Evolutionary conservation across 1,284 basidiomycete genomes (phyloP).

Genomic region (Mycena sp.): DNA sequence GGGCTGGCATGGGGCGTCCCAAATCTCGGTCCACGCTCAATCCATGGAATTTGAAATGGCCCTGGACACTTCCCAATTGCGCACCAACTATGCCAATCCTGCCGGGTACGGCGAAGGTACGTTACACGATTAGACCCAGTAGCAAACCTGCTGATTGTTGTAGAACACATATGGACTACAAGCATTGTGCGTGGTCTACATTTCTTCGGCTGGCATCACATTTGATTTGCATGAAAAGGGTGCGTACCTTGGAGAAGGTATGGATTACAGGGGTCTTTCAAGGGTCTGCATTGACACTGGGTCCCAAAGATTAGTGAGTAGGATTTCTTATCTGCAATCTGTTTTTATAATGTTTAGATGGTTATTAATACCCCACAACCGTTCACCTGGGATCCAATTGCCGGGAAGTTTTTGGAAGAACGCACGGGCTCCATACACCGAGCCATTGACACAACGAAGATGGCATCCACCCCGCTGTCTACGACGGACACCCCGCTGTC

Average conservation of each 20-base stretch:
- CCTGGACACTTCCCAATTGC: neutral
- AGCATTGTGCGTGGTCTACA: neutral
- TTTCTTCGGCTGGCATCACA: neutral
- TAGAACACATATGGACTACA: neutral
- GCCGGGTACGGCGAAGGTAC: neutral
- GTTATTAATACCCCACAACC: neutral
- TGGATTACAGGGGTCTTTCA: neutral
- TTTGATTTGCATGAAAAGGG: neutral
- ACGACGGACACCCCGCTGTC: neutral
- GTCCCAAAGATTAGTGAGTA: neutral
- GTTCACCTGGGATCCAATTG: neutral
- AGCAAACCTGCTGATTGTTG: neutral
- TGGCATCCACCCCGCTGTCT: neutral
- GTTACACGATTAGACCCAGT: neutral
- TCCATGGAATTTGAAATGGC: neutral
- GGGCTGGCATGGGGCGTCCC: neutral
- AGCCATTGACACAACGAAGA: neutral
- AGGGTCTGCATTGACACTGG: neutral
- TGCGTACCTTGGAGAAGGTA: neutral
- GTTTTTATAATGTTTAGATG: neutral
- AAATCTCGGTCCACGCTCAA: neutral
- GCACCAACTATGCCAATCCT: neutral
- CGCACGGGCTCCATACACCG: neutral
- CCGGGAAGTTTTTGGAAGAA: neutral
- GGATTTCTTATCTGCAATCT: neutral